phyloP scores from a whole-genome alignment of 2,329 filamentous ascomycete species.

The Nigrograna mackinnonii region DNA sequence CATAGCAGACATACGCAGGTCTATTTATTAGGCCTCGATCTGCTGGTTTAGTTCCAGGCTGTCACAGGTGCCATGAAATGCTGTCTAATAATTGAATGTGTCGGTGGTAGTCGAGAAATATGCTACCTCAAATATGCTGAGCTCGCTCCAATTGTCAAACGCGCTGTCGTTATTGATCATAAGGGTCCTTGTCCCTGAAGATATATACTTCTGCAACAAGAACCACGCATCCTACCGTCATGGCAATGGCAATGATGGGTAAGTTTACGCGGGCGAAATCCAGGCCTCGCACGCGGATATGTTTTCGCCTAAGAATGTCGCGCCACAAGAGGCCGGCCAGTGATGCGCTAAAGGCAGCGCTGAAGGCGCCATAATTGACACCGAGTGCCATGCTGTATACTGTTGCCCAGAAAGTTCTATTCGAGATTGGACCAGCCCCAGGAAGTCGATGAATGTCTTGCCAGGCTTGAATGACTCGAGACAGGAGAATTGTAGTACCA shows the following conservation, averaged over 20 bases:
- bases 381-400: slow-evolving; percentile 76
- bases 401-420: slow-evolving; percentile 73
- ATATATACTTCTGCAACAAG: slow-evolving; percentile 69
- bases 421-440: slow-evolving; percentile 54
- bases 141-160: no score
- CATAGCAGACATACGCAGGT: no score
- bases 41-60: no score
- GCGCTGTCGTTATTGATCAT: no score
- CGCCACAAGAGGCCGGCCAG: slow-evolving; percentile 74
- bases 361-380: slow-evolving; percentile 76
- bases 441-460: slow-evolving; percentile 58
- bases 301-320: slow-evolving; percentile 69
- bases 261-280: slow-evolving; percentile 73
- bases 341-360: slow-evolving; percentile 71
- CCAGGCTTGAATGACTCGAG: slow-evolving; percentile 72
- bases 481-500: slow-evolving; percentile 74
- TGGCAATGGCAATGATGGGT: slow-evolving; percentile 71
- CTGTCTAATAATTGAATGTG: no score
- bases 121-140: no score
- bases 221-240: slow-evolving; percentile 65
- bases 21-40: no score
- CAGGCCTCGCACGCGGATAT: slow-evolving; percentile 65
- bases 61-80: no score
- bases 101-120: no score
- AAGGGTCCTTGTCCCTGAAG: slow-evolving; percentile 47